Percentiles rank a stretch among this genome's conserved stretches.
Evolutionary conservation across 805 yeast species (phyloP).

Genomic region (Candida sphagnicola): DNA sequence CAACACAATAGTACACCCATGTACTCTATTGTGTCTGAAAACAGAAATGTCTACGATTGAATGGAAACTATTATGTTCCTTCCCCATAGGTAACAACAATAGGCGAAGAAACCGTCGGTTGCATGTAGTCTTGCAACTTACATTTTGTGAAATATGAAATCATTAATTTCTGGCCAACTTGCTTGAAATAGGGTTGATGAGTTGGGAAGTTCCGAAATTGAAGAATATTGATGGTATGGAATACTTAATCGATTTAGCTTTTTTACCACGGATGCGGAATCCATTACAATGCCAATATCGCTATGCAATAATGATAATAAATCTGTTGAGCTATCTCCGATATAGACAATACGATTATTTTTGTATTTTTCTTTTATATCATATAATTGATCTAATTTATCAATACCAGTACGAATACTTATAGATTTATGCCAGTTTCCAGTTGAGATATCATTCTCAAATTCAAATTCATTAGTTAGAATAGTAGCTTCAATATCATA

Average conservation of each 20-base stretch:
- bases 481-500: conserved; percentile 15
- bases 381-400: conserved; percentile 34
- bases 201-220: background rate
- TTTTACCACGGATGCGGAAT: conserved; percentile 29
- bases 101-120: too few species aligned
- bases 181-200: too few species aligned
- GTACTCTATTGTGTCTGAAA: too few species aligned
- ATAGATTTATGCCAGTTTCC: conserved; percentile 22
- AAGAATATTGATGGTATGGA: background rate
- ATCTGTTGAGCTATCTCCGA: conserved; percentile 67
- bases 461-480: conserved; percentile 50
- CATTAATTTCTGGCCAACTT: too few species aligned
- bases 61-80: too few species aligned
- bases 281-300: conserved; percentile 44
- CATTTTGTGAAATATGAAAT: too few species aligned
- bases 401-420: conserved; percentile 49
- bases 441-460: conserved; percentile 21
- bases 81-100: too few species aligned
- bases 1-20: too few species aligned
- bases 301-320: conserved; percentile 46
- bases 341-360: conserved; percentile 31
- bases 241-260: background rate
- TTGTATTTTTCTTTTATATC: background rate
- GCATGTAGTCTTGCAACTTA: too few species aligned
- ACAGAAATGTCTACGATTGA: too few species aligned